Conservation (phyloP, 2,329 filamentous ascomycete genomes). For the Diaporthe velutina region DNA sequence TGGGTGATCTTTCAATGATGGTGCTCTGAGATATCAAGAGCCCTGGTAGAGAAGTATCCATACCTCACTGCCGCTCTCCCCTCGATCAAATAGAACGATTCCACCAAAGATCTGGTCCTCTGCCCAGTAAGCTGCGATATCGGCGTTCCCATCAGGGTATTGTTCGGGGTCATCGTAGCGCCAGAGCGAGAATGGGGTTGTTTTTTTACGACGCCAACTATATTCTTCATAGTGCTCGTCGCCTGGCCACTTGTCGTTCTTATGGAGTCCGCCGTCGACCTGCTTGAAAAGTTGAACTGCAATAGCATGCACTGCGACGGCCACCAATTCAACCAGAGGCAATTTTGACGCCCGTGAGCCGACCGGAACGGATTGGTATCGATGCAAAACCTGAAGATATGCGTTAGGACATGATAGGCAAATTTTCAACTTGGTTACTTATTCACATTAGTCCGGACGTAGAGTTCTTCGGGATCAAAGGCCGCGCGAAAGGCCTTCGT, state of each 20-base stretch:
- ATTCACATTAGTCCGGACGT: not conserved
- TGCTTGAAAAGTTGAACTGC: not conserved
- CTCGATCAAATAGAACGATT: not conserved
- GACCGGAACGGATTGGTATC: not conserved
- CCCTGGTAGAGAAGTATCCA: not conserved
- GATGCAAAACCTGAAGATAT: not conserved
- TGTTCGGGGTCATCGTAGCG: not conserved
- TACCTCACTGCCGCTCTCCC: not conserved
- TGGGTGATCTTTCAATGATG: too few relatives aligned
- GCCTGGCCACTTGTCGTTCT: not conserved
- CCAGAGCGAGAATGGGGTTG: not conserved
- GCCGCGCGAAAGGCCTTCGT: not conserved
- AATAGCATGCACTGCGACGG: not conserved
- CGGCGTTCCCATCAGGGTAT: not conserved
- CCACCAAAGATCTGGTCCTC: slow-evolving; percentile 10
- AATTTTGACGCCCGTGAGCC: not conserved
- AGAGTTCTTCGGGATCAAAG: not conserved
- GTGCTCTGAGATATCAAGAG: too few relatives aligned
- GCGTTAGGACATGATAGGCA: not conserved
- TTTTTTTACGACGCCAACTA: not conserved
- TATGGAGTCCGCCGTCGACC: not conserved
- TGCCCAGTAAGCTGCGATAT: not conserved
- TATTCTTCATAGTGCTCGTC: not conserved
- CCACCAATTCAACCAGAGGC: not conserved
- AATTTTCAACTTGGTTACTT: too few relatives aligned